Evolutionary conservation across 2,329 filamentous ascomycete species (phyloP), one percentile per base, ranked within the genome.

Genomic region (Cladophialophora chaetospira): DNA sequence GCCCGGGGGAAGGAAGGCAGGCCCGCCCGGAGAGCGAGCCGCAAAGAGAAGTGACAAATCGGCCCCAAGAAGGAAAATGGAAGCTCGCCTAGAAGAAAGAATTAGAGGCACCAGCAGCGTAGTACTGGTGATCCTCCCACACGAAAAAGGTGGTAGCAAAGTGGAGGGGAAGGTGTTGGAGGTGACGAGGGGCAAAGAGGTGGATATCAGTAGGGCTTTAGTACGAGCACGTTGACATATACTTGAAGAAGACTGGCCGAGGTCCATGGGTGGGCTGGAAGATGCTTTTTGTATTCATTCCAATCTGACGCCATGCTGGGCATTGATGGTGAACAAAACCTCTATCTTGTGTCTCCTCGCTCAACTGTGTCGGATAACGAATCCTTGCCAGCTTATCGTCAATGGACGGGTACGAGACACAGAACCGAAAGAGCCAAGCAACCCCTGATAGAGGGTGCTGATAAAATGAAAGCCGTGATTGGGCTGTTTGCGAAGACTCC

Each of bases 341-440:
- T 19, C 26, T 40, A n/a, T 48, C 28, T 31, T 8, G 5, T 23
- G 45, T 23, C 28, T 31, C 15, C 23, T 10, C 28, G 25, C 19
- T 5, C 25, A 25, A 45, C 21, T 26, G 15, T 33, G n/a, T n/a
- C n/a, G n/a, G n/a, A n/a, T n/a, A n/a, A n/a, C n/a, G n/a, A n/a
- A n/a, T n/a, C n/a, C n/a, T n/a, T n/a, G n/a, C n/a, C 43, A 19
- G 48, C 48, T 51, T 51, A 51, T 51, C 48, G 48, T 43, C 47
- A 4, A 43, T 33, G 35, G 25, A 43, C 25, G 23, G 35, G 35
- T 51, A 42, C 42, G 48, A 51, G n/a, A 51, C 48, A 33, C n/a
- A n/a, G n/a, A n/a, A n/a, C n/a, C n/a, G n/a, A n/a, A n/a, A n/a
- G 10, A 26, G 56, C 56, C 55, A 58, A 58, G 56, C 42, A 35